Percentiles rank a stretch among this genome's conserved stretches.
phyloP scores from a whole-genome alignment of 2,329 filamentous ascomycete genomes.

The Periconia sp. region DNA sequence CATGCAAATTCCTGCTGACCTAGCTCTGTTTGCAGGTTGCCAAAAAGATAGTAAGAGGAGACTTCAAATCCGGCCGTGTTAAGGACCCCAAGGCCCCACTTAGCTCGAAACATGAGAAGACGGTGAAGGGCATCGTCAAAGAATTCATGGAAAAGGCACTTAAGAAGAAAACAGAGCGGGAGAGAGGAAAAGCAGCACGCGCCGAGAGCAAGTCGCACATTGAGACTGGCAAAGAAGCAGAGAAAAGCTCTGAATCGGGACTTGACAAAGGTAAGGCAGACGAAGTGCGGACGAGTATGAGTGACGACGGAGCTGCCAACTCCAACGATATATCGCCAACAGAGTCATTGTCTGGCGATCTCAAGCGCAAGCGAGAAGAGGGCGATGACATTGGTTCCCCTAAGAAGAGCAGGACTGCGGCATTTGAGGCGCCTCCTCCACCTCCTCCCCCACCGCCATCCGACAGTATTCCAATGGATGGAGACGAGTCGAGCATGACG shows the following conservation, averaged over 20 bases:
- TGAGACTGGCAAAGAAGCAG: slow-evolving; percentile 9
- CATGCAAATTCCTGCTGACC: slow-evolving; percentile 10
- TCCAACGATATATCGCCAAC: slow-evolving; percentile 22
- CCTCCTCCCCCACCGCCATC: slow-evolving; percentile 44
- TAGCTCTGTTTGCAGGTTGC: slow-evolving; percentile 53
- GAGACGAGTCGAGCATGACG: slow-evolving; percentile 18
- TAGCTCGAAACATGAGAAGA: slow-evolving; percentile 74
- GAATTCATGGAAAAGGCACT: slow-evolving; percentile 87
- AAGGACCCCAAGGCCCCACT: slow-evolving; percentile 73
- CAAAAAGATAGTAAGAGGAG: slow-evolving; percentile 87
- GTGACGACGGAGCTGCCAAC: slow-evolving; percentile 15
- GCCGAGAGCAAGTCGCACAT: slow-evolving; percentile 33
- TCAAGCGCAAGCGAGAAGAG: slow-evolving; percentile 44
- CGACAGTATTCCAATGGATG: slow-evolving; percentile 30
- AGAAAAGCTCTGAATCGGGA: slow-evolving; percentile 17
- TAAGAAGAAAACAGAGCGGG: slow-evolving; percentile 62
- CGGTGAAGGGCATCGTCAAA: slow-evolving; percentile 80
- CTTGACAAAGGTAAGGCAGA: slow-evolving; percentile 17
- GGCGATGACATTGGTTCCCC: slow-evolving; percentile 28
- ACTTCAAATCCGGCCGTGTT: slow-evolving; percentile 89
- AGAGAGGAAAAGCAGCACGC: slow-evolving; percentile 59
- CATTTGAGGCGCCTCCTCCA: slow-evolving; percentile 46
- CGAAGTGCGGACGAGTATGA: slow-evolving; percentile 18
- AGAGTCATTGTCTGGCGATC: slow-evolving; percentile 25
- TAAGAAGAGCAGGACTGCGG: slow-evolving; percentile 36